Evolutionary conservation across 2,329 filamentous ascomycete genomes (phyloP), one percentile per base, ranked within the genome.

Genomic region (Trichoderma sp.): DNA sequence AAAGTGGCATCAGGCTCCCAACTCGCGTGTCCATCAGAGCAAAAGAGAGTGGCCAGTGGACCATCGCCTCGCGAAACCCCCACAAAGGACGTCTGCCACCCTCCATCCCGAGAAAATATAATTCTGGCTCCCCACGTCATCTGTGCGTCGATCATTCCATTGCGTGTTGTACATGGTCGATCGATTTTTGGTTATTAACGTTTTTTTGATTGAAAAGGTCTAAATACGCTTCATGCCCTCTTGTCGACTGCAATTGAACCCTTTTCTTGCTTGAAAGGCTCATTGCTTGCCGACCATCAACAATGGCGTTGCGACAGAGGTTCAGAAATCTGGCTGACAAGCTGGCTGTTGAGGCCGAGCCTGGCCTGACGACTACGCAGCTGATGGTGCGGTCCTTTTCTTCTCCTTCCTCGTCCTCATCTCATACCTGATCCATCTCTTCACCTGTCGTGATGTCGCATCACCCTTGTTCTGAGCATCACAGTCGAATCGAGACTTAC

Each of bases 311-410:
- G 71, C 78, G 75, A 72, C 81, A 79, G 43, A 82, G 80, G 73
- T 76, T 84, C 66, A 81, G 82, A 74, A 79, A 80, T 73, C 84
- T 84, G 80, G 81, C 81, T 70, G 80, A 88, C 55, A 94, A 89
- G 84, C 79, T 95, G 71, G 90, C 92, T 59, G 92, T 96, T 72
- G 87, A 92, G 70, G 39, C 58, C 69, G 94, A 97, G 81, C 88
- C 91, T 1, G 93, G 93, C 59, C 86, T 98, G 77, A 92, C 90
- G 8, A 90, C 87, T 68, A 88, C 91, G 17, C 93, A 97, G 84
- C 85, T 97, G 75, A 94, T 97, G 91, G 87, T 88, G 83, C 76
- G 82, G 73, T 50, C 59, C 65, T 59, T 32, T 32, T 59, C 28
- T 39, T 8, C n/a, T 6, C 26, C 30, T 15, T 66, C 36, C n/a